Evolutionary conservation across 2,329 filamentous ascomycete genomes (phyloP).

Genomic region (Fusarium sp.): DNA sequence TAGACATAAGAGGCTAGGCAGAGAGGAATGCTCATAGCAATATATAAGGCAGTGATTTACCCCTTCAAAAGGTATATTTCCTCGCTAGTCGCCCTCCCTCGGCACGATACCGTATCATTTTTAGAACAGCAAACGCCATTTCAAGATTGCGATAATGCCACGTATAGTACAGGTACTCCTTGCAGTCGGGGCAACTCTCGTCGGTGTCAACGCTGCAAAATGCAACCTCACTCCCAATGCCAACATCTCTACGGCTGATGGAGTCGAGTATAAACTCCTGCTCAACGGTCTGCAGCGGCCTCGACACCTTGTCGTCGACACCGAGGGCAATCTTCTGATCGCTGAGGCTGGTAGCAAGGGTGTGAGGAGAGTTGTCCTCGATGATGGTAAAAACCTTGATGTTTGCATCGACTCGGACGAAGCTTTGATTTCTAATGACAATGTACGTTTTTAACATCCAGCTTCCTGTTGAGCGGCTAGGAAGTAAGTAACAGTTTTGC

Average conservation of each 20-base stretch:
- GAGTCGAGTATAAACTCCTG: slow-evolving; percentile 3
- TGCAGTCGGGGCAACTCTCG: not conserved
- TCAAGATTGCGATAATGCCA: not conserved
- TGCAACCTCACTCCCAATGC: not conserved
- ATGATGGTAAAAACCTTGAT: slow-evolving; percentile 11
- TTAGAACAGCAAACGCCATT: too few relatives aligned
- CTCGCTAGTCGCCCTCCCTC: too few relatives aligned
- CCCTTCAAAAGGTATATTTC: not conserved
- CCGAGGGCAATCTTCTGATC: slow-evolving; percentile 10
- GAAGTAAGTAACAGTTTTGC: not conserved
- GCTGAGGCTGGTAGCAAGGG: slow-evolving; percentile 4
- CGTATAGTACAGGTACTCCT: slow-evolving; percentile 9
- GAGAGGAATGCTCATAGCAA: not conserved
- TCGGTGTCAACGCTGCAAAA: slow-evolving; percentile 4
- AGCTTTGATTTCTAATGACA: slow-evolving; percentile 1
- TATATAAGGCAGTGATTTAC: slow-evolving; percentile 9
- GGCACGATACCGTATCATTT: too few relatives aligned
- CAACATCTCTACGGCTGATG: slow-evolving; percentile 10
- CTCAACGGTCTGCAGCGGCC: slow-evolving; percentile 3
- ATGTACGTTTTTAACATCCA: not conserved
- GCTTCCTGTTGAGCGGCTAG: too few relatives aligned
- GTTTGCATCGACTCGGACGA: slow-evolving; percentile 19
- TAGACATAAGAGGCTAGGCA: not conserved
- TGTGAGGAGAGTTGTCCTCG: slow-evolving; percentile 12
- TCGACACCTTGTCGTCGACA: slow-evolving; percentile 12